phyloP scores from a whole-genome alignment of 352 stramenopile species.

The Globisporangium alternatum region DNA sequence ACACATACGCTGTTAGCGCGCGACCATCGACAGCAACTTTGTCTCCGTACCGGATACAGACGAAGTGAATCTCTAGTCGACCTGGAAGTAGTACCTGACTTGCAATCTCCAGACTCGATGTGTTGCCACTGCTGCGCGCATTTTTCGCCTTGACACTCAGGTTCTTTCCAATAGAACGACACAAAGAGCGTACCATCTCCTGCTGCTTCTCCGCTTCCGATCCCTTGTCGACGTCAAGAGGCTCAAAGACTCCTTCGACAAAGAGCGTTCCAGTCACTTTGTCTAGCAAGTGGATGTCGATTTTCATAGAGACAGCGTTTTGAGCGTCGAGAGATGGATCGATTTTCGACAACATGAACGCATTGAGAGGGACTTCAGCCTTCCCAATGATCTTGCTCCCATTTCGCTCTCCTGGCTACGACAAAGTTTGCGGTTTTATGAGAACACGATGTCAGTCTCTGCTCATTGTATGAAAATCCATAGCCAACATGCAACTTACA shows the following conservation, averaged over 20 bases:
- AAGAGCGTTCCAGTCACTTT: slow-evolving; percentile 34
- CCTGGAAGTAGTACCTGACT: slow-evolving; percentile 13
- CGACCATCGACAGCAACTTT: slow-evolving; percentile 9
- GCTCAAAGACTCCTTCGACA: slow-evolving; percentile 46
- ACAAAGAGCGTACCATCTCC: slow-evolving; percentile 5
- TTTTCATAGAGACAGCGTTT: slow-evolving; percentile 23
- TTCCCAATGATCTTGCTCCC: slow-evolving; percentile 36
- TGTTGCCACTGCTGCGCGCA: background rate
- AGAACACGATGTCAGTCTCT: background rate
- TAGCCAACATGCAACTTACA: slow-evolving; percentile 26
- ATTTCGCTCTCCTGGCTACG: slow-evolving; percentile 40
- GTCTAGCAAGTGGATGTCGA: slow-evolving; percentile 27
- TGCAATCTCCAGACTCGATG: background rate
- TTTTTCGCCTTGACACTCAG: slow-evolving; percentile 17
- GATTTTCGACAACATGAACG: slow-evolving; percentile 25
- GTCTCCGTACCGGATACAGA: slow-evolving; percentile 17
- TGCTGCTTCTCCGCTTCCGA: background rate
- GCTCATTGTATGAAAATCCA: background rate
- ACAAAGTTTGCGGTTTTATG: background rate
- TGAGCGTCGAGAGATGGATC: slow-evolving; percentile 5
- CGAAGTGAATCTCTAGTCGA: slow-evolving; percentile 38
- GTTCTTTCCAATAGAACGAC: slow-evolving; percentile 11
- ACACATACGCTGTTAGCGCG: slow-evolving; percentile 30
- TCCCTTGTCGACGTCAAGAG: slow-evolving; percentile 18
- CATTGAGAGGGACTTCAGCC: slow-evolving; percentile 35